Percentiles rank a stretch among this genome's conserved stretches.
Evolutionary conservation across 352 stramenopile species (phyloP).

Genomic region (Globisporangium ultimum): DNA sequence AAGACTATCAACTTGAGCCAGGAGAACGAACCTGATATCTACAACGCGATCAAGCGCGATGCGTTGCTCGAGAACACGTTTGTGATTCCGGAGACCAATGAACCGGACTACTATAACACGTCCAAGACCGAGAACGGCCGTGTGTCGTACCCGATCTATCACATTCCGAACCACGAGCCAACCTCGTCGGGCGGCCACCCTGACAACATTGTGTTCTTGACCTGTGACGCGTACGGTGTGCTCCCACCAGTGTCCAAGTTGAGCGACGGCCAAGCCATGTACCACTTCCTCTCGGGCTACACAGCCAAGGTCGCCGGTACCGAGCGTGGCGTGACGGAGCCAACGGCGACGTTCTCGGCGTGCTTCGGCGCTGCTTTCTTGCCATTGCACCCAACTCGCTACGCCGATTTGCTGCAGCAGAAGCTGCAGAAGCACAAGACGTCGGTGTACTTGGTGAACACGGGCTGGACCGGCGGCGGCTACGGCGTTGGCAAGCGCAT

Average conservation of each 20-base stretch:
- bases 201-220: constrained; percentile 97
- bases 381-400: constrained; percentile 95
- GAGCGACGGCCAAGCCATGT: constrained; percentile 94
- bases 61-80: constrained; percentile 97
- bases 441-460: constrained; percentile 97
- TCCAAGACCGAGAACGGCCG: constrained; percentile 98
- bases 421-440: constrained; percentile 96
- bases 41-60: constrained; percentile 95
- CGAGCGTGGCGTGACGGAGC: constrained; percentile 96
- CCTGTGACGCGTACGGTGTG: constrained; percentile 97
- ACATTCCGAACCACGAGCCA: constrained; percentile 95
- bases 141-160: constrained; percentile 99
- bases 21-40: constrained; percentile 98
- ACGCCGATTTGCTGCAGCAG: constrained; percentile 95
- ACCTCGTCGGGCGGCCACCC: constrained; percentile 91
- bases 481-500: constrained; percentile 97
- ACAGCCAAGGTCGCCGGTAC: constrained; percentile 98
- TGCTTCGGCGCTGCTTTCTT: constrained; percentile 98
- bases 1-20: constrained; percentile 98
- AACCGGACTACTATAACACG: constrained; percentile 95
- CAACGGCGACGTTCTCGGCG: constrained; percentile 93
- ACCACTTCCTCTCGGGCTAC: constrained; percentile 98
- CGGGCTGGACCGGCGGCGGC: constrained; percentile 94
- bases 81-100: constrained; percentile 65
- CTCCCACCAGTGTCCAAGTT: constrained; percentile 96